Percentiles rank a stretch among this genome's conserved stretches.
These are phyloP conservation scores for Lodderomyces theae DNA, from an alignment of 1,139 yeast species.

Conservation along the genomic window DNA sequence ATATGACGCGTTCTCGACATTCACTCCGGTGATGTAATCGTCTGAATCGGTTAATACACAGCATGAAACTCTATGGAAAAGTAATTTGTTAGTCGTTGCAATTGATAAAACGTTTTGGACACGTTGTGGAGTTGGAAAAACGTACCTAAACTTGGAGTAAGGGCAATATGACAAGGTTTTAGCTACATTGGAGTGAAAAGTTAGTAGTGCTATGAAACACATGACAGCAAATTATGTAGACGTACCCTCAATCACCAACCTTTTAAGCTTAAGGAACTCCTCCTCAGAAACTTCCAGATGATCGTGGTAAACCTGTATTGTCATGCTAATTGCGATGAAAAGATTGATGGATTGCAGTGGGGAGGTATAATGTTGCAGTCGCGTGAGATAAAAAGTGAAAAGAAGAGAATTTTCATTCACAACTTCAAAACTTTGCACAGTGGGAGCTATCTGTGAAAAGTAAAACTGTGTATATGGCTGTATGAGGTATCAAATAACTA, in stretches of 20 bases:
- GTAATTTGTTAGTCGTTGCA: conserved; percentile 16
- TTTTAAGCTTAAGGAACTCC: conserved; percentile 26
- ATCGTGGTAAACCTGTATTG: conserved; percentile 10
- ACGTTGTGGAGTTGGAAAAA: neutral
- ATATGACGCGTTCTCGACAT: conserved; percentile 89
- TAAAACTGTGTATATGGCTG: too few relatives aligned
- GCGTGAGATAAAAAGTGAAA: too few relatives aligned
- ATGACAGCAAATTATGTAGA: neutral
- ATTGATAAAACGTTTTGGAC: neutral
- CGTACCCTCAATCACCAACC: conserved; percentile 31
- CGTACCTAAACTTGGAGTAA: conserved; percentile 71
- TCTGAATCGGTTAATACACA: conserved; percentile 56
- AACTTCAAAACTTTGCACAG: too few relatives aligned
- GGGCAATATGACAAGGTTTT: conserved; percentile 67
- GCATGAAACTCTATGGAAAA: conserved; percentile 74
- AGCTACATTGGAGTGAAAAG: conserved; percentile 29
- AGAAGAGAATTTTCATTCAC: too few relatives aligned
- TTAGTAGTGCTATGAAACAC: conserved; percentile 4
- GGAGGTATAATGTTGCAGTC: too few relatives aligned
- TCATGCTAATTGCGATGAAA: conserved; percentile 6
- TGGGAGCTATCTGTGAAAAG: too few relatives aligned
- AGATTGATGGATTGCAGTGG: neutral
- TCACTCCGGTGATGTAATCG: conserved; percentile 65
- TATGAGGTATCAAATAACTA: too few relatives aligned
- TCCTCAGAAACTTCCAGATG: conserved; percentile 18